Percentiles rank a stretch among this genome's conserved stretches.
Evolutionary conservation across 176 grass and related monocot species (phyloP).

Genomic region (Phoenix dactylifera): DNA sequence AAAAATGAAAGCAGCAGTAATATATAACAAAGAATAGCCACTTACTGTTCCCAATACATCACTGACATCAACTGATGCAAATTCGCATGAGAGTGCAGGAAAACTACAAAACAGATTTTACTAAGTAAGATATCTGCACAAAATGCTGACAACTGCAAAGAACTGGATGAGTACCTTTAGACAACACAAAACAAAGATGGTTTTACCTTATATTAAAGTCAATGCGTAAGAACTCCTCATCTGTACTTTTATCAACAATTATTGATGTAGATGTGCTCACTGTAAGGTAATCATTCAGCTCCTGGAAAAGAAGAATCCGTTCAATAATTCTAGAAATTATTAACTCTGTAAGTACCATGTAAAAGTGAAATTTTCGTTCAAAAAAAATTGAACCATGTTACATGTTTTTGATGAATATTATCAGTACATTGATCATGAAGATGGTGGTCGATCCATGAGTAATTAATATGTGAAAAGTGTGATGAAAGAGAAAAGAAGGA

Average conservation of each 20-base stretch:
- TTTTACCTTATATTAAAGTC: slow-evolving; percentile 85
- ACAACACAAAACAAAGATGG: not conserved
- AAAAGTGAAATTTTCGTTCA: no score
- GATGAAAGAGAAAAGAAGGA: no score
- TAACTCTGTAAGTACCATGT: no score
- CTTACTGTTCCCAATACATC: slow-evolving; percentile 98
- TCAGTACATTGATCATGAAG: no score
- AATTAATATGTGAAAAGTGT: no score
- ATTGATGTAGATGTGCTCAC: slow-evolving; percentile 80
- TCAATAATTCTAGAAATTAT: no score
- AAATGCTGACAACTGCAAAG: no score
- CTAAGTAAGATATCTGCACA: no score
- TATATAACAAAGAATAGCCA: slow-evolving; percentile 26
- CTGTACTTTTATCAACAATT: slow-evolving; percentile 93
- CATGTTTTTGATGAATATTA: no score
- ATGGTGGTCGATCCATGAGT: no score
- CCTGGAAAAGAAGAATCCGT: slow-evolving; percentile 52
- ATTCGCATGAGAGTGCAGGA: slow-evolving; percentile 97
- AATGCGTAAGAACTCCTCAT: slow-evolving; percentile 87
- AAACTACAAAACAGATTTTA: slow-evolving; percentile 48
- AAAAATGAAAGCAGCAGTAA: not conserved
- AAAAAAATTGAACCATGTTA: no score
- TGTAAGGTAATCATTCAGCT: slow-evolving; percentile 79
- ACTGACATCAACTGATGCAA: slow-evolving; percentile 91
- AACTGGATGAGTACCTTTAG: no score